Evolutionary conservation across 2,329 filamentous ascomycete genomes (phyloP).

Genomic region (Ilyonectria destructans): DNA sequence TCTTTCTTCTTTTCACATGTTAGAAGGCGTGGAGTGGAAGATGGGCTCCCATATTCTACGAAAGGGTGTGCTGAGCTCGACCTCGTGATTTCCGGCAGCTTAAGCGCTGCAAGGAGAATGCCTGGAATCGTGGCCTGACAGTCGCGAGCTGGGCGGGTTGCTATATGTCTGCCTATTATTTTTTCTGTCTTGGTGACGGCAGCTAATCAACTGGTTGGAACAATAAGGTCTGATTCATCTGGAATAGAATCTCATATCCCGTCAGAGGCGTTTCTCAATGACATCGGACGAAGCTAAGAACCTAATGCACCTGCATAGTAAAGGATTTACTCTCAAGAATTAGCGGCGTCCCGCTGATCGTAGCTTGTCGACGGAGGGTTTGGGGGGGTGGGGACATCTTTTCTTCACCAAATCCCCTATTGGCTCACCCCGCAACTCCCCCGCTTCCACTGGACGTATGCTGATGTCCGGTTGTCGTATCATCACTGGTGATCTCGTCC

Average conservation of each 20-base stretch:
- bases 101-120: slow-evolving; percentile 13
- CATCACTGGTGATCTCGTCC: not conserved
- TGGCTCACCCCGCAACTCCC: not conserved
- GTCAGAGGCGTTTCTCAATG: not conserved
- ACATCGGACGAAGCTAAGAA: not conserved
- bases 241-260: not conserved
- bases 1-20: slow-evolving; percentile 4
- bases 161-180: not conserved
- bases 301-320: not conserved
- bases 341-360: no score
- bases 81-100: slow-evolving; percentile 16
- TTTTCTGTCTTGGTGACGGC: not conserved
- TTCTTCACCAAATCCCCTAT: not conserved
- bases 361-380: not conserved
- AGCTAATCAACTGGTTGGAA: not conserved
- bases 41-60: not conserved
- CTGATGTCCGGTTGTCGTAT: not conserved
- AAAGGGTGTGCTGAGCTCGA: slow-evolving; percentile 19
- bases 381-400: not conserved
- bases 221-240: not conserved
- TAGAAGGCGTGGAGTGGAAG: not conserved
- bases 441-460: not conserved
- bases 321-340: not conserved
- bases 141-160: slow-evolving; percentile 10
- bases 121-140: slow-evolving; percentile 25